phyloP scores from a whole-genome alignment of 163 green algal genomes.

The Picocystis sp. region DNA sequence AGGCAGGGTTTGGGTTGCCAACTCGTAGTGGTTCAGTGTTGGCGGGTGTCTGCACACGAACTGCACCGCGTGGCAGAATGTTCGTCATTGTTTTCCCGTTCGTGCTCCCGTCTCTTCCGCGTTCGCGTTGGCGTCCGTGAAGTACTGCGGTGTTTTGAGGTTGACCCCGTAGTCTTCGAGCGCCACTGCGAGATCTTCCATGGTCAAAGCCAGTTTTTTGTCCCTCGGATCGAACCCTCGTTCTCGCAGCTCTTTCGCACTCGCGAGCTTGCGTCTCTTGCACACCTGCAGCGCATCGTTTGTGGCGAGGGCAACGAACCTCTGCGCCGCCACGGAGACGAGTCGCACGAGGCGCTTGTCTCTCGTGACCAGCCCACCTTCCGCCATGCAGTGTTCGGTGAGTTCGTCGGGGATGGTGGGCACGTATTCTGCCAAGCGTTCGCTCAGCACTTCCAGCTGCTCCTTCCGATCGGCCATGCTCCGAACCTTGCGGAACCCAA shows the following conservation, averaged over 20 bases:
- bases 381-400: slow-evolving; percentile 9
- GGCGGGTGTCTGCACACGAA: no score
- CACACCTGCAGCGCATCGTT: slow-evolving; percentile 4
- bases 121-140: background rate
- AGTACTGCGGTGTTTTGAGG: slow-evolving; percentile 2
- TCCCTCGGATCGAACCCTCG: background rate
- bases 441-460: slow-evolving; percentile 4
- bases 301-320: slow-evolving; percentile 5
- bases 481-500: no score
- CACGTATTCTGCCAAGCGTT: slow-evolving; percentile 3
- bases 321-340: slow-evolving; percentile 9
- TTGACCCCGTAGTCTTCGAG: slow-evolving; percentile 10
- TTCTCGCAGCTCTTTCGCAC: no score
- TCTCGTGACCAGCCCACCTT: background rate
- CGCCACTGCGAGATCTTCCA: slow-evolving; percentile 2
- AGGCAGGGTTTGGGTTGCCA: no score
- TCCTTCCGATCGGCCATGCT: no score
- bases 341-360: slow-evolving; percentile 6
- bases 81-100: background rate
- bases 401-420: slow-evolving; percentile 9
- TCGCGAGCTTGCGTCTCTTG: background rate
- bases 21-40: no score
- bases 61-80: background rate
- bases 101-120: background rate
- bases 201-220: slow-evolving; percentile 7